These are phyloP conservation scores for Corylus avellana DNA, from an alignment of 306 rosid genomes.

Conservation along the genomic window DNA sequence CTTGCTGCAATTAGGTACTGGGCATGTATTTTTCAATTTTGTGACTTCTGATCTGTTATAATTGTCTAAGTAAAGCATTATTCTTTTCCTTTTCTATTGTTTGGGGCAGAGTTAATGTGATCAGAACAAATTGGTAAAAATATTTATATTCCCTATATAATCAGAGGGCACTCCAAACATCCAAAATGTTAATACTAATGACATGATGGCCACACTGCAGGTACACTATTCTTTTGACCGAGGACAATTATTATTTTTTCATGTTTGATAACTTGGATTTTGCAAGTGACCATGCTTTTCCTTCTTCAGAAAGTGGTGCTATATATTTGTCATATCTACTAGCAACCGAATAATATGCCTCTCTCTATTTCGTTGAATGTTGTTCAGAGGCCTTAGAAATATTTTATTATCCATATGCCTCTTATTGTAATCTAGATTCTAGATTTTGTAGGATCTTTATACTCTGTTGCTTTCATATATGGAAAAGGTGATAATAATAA, in stretches of 20 bases:
- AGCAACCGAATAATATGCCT: neutral
- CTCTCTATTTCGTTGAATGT: neutral
- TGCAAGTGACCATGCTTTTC: neutral
- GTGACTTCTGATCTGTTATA: neutral
- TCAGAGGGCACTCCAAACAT: neutral
- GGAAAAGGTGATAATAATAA: too few species aligned
- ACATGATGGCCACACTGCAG: neutral
- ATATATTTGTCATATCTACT: neutral
- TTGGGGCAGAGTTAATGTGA: neutral
- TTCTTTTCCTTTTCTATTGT: neutral
- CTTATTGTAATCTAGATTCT: neutral
- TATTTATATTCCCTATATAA: neutral
- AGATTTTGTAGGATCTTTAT: neutral
- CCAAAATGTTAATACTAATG: neutral
- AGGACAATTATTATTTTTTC: neutral
- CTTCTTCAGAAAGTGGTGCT: too few species aligned
- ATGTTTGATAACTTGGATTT: neutral
- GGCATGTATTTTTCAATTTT: neutral
- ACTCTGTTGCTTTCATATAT: neutral
- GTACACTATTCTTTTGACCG: neutral
- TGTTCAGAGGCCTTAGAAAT: neutral
- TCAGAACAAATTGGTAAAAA: neutral
- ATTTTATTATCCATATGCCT: neutral
- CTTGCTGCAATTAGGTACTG: neutral
- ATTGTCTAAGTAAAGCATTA: neutral